Base-by-base conservation (phyloP, 164 flowering plant species). In the Stephania japonica region DNA sequence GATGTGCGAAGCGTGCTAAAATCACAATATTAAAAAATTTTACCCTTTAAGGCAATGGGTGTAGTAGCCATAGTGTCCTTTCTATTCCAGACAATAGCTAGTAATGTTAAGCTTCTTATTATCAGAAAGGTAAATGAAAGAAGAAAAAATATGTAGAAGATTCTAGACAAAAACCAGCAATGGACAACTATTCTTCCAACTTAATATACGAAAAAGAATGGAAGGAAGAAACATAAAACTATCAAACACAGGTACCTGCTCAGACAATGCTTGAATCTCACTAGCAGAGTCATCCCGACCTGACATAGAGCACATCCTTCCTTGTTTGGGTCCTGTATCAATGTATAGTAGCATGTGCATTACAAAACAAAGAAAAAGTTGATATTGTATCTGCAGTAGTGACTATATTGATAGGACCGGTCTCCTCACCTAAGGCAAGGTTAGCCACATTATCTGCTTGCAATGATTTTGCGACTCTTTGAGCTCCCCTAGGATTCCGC, bases 391-490 rank as follows among this genome's bases (percentile, higher is more conserved):
- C 11, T 32, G 38, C 38, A 67, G 42, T 72, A 67, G 86, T 79
- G 43, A 90, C 91, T 88, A 75, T 84, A 69, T 84, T 83, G 53
- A 68, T 77, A 27, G 64, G 25, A 53, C 77, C 81, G 53, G 75
- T 64, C 27, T 79, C 73, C 69, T 83, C 83, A 14, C 79, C 83
- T 67, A 79, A 72, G 65, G 83, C 80, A 77, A 74, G 18, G 61
- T 73, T 81, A 53, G 79, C 71, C 42, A 75, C 67, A 68, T 84
- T 86, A 81, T 87, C 88, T 71, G 89, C 63, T 77, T 89, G 93
- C 75, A 89, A 72, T 53, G 94, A 90, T 77, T 86, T 92, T 73
- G 92, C 73, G 41, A 21, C 77, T 83, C 83, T 90, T 53, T 79
- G 79, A 59, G 80, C 59, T 73, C 80, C 84, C 83, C 82, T 91